Evolutionary conservation across 306 rosid species (phyloP).

Genomic region (Vicia sativa): DNA sequence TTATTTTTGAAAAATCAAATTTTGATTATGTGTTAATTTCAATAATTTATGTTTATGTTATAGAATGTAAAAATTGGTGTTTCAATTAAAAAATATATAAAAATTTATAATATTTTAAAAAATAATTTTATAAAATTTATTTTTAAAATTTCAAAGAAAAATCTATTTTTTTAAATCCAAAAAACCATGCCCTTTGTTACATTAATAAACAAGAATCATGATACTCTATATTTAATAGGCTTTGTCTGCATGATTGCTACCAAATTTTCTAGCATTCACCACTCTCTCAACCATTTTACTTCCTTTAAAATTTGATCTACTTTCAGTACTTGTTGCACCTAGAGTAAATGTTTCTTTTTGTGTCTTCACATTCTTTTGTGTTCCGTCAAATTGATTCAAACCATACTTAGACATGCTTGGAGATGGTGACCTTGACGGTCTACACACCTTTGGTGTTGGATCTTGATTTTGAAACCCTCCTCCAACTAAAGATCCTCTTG

Average conservation of each 20-base stretch:
- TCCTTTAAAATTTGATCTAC: slow-evolving; percentile 54
- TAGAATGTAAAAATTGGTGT: no score
- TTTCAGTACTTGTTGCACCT: slow-evolving; percentile 32
- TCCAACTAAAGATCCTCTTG: neutral
- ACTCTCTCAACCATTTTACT: slow-evolving; percentile 85
- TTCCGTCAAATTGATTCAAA: slow-evolving; percentile 44
- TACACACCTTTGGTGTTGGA: slow-evolving; percentile 33
- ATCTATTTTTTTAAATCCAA: no score
- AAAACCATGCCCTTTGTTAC: no score
- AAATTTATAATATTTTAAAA: no score
- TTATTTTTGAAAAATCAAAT: no score
- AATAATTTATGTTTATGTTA: no score
- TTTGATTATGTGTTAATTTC: no score
- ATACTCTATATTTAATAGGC: slow-evolving; percentile 40
- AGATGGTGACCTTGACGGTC: slow-evolving; percentile 72
- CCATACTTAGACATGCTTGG: slow-evolving; percentile 56
- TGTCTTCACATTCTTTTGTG: slow-evolving; percentile 36
- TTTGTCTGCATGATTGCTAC: slow-evolving; percentile 40
- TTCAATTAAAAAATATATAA: no score
- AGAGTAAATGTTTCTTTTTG: slow-evolving; percentile 31
- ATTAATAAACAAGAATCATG: slow-evolving; percentile 12
- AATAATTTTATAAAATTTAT: no score
- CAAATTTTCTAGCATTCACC: slow-evolving; percentile 70
- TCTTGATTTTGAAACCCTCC: slow-evolving; percentile 36
- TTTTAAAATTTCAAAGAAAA: no score